Conservation (phyloP, 129 eudicot species). For the Deinandra increscens region DNA sequence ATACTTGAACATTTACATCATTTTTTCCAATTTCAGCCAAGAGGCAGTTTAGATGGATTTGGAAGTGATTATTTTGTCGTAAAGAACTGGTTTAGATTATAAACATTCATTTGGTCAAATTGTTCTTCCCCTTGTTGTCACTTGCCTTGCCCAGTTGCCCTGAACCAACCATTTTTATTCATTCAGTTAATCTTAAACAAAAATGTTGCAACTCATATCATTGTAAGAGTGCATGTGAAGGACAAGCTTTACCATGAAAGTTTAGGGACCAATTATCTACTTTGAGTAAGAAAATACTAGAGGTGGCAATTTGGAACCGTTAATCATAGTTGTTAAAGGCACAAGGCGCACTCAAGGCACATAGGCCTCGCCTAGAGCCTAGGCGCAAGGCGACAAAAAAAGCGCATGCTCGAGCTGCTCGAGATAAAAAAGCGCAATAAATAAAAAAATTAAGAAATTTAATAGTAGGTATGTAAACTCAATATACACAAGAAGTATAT, state of each 20-base stretch:
- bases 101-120: background rate
- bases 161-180: background rate
- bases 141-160: background rate
- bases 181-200: background rate
- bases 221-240: slow-evolving; percentile 17
- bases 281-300: background rate
- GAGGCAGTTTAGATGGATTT: background rate
- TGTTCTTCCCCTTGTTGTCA: background rate
- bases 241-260: background rate
- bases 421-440: too few species aligned
- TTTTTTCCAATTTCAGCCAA: background rate
- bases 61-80: background rate
- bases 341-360: too few species aligned
- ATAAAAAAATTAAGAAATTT: too few species aligned
- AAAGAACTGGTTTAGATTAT: background rate
- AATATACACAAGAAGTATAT: too few species aligned
- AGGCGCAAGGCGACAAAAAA: too few species aligned
- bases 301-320: background rate
- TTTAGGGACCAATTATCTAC: background rate
- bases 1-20: background rate
- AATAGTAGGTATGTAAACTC: too few species aligned
- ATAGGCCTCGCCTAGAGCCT: too few species aligned
- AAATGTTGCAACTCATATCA: background rate
- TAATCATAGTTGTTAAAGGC: too few species aligned
- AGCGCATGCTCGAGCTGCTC: too few species aligned